Percentiles rank a stretch among this genome's conserved stretches.
Conservation (phyloP, 192 early-diverging fungal species). For the Backusella morwellensis region DNA sequence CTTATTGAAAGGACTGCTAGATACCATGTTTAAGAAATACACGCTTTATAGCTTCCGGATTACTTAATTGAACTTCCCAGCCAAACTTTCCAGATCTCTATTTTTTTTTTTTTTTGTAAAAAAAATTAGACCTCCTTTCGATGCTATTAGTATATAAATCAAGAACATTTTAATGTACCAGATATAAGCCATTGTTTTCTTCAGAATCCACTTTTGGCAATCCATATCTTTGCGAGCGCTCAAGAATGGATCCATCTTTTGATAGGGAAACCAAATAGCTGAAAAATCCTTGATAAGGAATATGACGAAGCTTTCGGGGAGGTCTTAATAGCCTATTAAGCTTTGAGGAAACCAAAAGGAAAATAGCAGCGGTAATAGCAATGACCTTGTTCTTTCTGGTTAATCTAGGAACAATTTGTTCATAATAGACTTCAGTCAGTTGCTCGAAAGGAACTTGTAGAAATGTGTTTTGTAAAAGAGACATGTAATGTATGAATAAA, state of each 20-base stretch:
- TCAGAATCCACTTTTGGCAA: neutral
- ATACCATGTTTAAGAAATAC: slow-evolving; percentile 8
- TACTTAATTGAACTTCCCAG: neutral
- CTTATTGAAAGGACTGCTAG: neutral
- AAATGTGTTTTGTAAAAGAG: neutral
- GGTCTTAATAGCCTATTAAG: neutral
- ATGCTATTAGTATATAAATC: neutral
- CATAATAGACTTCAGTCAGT: neutral
- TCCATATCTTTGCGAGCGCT: neutral
- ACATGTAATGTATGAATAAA: neutral
- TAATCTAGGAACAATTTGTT: neutral
- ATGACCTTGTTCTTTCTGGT: neutral
- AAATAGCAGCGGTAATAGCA: neutral
- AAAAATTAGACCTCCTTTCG: neutral
- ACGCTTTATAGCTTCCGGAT: slow-evolving; percentile 11
- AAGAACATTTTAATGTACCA: neutral
- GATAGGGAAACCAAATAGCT: neutral
- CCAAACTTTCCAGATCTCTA: neutral
- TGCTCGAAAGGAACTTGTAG: neutral
- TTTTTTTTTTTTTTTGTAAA: neutral
- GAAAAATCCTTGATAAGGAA: neutral
- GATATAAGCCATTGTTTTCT: neutral
- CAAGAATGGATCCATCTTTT: neutral
- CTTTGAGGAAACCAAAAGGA: neutral
- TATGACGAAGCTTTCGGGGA: neutral